Evolutionary conservation across 495 filamentous ascomycete genomes (phyloP).

Genomic region (Lasiosphaeria ovina): DNA sequence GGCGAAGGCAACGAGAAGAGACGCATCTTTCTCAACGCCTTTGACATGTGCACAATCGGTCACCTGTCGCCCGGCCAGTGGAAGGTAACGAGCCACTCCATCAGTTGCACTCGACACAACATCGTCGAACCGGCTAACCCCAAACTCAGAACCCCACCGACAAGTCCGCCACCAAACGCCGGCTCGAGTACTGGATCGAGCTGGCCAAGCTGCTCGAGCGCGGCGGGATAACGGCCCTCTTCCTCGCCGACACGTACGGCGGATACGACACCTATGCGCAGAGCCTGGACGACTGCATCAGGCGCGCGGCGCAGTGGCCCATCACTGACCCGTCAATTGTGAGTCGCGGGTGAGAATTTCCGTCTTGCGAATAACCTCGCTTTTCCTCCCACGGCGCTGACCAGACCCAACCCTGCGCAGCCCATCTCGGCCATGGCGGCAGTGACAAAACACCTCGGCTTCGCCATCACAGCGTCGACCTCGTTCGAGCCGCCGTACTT

Average conservation of each 20-base stretch:
- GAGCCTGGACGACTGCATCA: constrained; percentile 47
- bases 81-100: constrained; percentile 38
- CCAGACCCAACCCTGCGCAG: constrained; percentile 9
- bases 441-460: constrained; percentile 53
- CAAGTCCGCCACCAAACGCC: constrained; percentile 55
- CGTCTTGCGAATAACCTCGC: too few relatives aligned
- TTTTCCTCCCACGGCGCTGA: not conserved
- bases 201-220: constrained; percentile 59
- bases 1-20: constrained; percentile 28
- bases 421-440: constrained; percentile 55
- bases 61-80: constrained; percentile 46
- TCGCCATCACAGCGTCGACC: constrained; percentile 57
- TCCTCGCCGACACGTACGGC: constrained; percentile 61
- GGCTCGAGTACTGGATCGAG: constrained; percentile 58
- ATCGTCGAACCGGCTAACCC: not conserved
- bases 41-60: constrained; percentile 45
- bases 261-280: constrained; percentile 56
- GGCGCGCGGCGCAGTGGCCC: constrained; percentile 56
- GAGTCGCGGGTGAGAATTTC: constrained; percentile 17
- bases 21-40: constrained; percentile 45
- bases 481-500: constrained; percentile 59
- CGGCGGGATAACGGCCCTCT: constrained; percentile 58
- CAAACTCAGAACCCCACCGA: constrained; percentile 49
- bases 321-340: constrained; percentile 54
- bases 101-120: too few relatives aligned